phyloP scores from a whole-genome alignment of 148 eudicot genomes.

The Silene latifolia region DNA sequence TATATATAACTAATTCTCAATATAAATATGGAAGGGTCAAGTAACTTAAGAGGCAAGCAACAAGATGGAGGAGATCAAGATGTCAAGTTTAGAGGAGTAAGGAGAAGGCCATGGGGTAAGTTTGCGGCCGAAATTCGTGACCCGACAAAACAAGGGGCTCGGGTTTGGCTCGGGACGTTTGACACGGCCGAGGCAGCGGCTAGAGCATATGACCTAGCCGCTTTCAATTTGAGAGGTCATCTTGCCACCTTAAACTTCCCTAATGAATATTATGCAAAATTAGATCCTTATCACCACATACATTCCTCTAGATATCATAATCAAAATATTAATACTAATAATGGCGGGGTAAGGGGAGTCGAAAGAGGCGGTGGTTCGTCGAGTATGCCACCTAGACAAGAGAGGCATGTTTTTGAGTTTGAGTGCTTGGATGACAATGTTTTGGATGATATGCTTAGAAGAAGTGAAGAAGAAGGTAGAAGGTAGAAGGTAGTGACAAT shows the following conservation, averaged over 20 bases:
- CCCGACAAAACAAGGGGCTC: constrained; percentile 42
- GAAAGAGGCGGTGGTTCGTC: constrained; percentile 4
- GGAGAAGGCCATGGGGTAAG: constrained; percentile 34
- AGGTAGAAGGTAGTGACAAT: background rate
- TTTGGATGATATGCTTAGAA: constrained; percentile 59
- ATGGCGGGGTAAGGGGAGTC: background rate
- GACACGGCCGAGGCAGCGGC: constrained; percentile 42
- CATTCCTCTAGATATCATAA: constrained; percentile 12
- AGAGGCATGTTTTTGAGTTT: constrained; percentile 48
- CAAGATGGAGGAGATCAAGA: constrained; percentile 32
- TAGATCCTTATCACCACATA: constrained; percentile 35
- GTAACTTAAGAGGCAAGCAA: constrained; percentile 21
- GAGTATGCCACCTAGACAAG: constrained; percentile 12
- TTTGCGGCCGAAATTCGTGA: constrained; percentile 58
- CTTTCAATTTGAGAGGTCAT: constrained; percentile 51
- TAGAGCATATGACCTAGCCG: constrained; percentile 54
- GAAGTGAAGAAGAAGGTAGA: constrained; percentile 21
- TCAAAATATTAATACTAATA: constrained; percentile 2
- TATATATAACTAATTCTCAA: too few species aligned
- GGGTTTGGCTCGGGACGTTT: constrained; percentile 59
- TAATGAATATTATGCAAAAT: constrained; percentile 36
- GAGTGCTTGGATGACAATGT: constrained; percentile 56
- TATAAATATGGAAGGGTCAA: constrained; percentile 33
- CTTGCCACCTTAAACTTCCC: constrained; percentile 54
- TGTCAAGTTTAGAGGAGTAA: constrained; percentile 27